These are phyloP conservation scores for Chalaropsis ovoidea DNA, from an alignment of 2,329 filamentous ascomycete species.

Conservation along the genomic window DNA sequence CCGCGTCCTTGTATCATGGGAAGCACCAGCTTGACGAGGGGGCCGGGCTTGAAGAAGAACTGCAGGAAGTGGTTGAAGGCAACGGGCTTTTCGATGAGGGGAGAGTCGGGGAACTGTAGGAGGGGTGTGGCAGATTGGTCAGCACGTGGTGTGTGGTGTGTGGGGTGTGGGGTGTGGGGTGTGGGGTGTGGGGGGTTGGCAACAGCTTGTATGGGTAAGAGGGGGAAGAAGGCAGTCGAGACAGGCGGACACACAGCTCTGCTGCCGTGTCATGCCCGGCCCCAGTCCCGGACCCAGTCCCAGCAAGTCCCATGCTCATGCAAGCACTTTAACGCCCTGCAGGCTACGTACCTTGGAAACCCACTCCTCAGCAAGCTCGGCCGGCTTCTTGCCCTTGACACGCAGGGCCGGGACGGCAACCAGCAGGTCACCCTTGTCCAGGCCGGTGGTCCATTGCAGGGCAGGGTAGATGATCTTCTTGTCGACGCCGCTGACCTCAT, in stretches of 20 bases:
- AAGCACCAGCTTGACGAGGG: slow-evolving; percentile 55
- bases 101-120: slow-evolving; percentile 58
- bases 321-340: background rate
- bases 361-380: slow-evolving; percentile 53
- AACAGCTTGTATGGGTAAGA: no score
- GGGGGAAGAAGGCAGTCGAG: no score
- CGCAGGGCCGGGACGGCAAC: slow-evolving; percentile 71
- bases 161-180: no score
- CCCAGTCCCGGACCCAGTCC: no score
- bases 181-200: no score
- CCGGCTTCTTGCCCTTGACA: slow-evolving; percentile 59
- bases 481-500: slow-evolving; percentile 60
- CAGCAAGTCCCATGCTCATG: no score
- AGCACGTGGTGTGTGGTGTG: background rate
- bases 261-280: no score
- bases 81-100: slow-evolving; percentile 60
- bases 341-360: slow-evolving; percentile 43
- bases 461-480: slow-evolving; percentile 60
- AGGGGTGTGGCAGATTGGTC: background rate
- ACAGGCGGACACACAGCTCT: no score
- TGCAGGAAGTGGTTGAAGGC: slow-evolving; percentile 60
- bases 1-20: slow-evolving; percentile 57
- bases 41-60: slow-evolving; percentile 68
- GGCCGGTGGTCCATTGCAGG: slow-evolving; percentile 65
- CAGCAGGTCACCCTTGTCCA: slow-evolving; percentile 75